Percentiles rank a stretch among this genome's conserved stretches.
Evolutionary conservation across 768 basidiomycete species (phyloP).

Genomic region (Rhodotorula kratochvilovae): DNA sequence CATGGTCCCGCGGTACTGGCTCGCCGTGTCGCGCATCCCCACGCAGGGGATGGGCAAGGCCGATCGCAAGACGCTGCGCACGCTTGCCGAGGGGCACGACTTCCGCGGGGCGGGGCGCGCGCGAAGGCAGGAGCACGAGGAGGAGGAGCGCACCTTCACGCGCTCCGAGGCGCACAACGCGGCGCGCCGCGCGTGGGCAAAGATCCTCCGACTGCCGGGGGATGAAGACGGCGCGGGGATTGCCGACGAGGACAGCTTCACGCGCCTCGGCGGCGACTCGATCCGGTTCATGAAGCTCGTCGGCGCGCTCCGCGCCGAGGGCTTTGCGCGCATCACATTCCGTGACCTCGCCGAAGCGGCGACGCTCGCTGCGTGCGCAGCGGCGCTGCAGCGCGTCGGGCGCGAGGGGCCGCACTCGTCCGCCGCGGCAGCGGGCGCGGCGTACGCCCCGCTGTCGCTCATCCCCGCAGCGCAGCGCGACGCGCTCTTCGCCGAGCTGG

Average conservation of each 20-base stretch:
- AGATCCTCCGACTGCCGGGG: slow-evolving; percentile 10
- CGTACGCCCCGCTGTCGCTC: slow-evolving; percentile 25
- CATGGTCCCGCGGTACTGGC: slow-evolving; percentile 39
- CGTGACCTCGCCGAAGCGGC: slow-evolving; percentile 21
- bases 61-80: slow-evolving; percentile 27
- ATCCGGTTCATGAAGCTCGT: slow-evolving; percentile 38
- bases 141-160: neutral
- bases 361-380: slow-evolving; percentile 22
- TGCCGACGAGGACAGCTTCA: slow-evolving; percentile 31
- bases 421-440: neutral
- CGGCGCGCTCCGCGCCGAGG: neutral
- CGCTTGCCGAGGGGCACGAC: slow-evolving; percentile 15
- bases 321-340: slow-evolving; percentile 9
- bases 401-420: neutral
- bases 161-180: slow-evolving; percentile 6
- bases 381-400: neutral
- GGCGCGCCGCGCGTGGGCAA: slow-evolving; percentile 21
- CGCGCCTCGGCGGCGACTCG: slow-evolving; percentile 35
- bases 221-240: neutral
- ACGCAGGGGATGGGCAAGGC: slow-evolving; percentile 40
- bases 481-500: slow-evolving; percentile 18
- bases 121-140: neutral
- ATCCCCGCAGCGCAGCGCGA: neutral
- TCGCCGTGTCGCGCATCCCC: slow-evolving; percentile 31
- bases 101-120: slow-evolving; percentile 12